Evolutionary conservation across 1,284 basidiomycete genomes (phyloP), one percentile per base, ranked within the genome.

Genomic region (Leccinum solheimii): DNA sequence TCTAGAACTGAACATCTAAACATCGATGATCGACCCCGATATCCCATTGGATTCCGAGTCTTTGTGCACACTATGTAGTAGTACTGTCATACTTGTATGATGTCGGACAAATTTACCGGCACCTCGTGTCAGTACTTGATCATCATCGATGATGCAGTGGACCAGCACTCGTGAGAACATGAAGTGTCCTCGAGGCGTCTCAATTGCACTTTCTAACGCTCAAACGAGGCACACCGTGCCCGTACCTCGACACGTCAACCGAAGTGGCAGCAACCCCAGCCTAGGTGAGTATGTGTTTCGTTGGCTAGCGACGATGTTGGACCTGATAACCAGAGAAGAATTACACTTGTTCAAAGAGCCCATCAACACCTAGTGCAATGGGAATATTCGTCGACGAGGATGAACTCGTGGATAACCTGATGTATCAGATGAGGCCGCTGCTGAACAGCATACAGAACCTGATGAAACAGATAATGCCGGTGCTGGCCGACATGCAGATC

Each of bases 311-410:
- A 26, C 30, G 32, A 53, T 23, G 48, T 26, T 19, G 30, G 19
- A 23, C 50, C 52, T 58, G 55, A 54, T 52, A 43, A 49, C 27
- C 30, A 32, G 38, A 23, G 30, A 23, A 54, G 27, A 40, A 32
- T 32, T 32, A 32, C 30, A 32, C 30, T 32, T 48, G n/a, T n/a
- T 45, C 32, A 8, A 21, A 32, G n/a, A 8, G 13, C 11, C 14
- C 21, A 23, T 30, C n/a, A 36, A 11, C 14, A 27, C 32, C 32
- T 34, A 13, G 10, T 34, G 13, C 3, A 27, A 70, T 70, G 69
- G 70, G 64, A 4, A 11, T 72, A 2, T 48, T 70, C 5, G 10
- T 73, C 5, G 55, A 72, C 56, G 70, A 71, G 43, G 52, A 63
- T 5, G 62, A 62, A 58, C 40, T 73, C 1, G 66, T 65, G 30